Conservation (phyloP, 441 rosid species). For the Syzygium malaccense region DNA sequence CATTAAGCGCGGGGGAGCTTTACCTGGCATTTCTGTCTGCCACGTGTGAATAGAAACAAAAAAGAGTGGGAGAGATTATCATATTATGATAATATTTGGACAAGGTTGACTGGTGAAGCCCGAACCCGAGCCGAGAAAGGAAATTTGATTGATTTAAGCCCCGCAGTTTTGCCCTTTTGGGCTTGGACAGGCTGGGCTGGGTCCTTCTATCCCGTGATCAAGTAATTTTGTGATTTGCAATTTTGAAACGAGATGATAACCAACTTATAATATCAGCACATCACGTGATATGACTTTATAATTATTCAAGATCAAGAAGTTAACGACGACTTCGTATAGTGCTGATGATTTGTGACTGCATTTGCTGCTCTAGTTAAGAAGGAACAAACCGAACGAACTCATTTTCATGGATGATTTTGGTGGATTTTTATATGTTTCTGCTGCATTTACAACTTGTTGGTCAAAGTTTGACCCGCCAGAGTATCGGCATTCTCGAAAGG, state of each 20-base stretch:
- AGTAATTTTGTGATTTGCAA: background rate
- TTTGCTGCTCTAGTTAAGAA: background rate
- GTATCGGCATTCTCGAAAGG: background rate
- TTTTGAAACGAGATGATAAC: fast-evolving
- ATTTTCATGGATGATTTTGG: background rate
- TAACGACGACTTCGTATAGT: background rate
- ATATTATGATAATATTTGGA: background rate
- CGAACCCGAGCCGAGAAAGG: background rate
- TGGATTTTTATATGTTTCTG: background rate
- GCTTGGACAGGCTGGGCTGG: background rate
- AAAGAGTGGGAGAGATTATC: background rate
- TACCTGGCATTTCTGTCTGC: background rate
- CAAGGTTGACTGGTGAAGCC: background rate
- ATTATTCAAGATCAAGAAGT: background rate
- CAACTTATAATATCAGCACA: fast-evolving
- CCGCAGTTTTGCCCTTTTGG: background rate
- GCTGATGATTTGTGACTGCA: fast-evolving
- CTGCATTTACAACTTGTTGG: background rate
- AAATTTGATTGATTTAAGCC: background rate
- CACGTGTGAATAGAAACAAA: background rate
- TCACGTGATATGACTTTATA: fast-evolving
- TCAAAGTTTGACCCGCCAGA: background rate
- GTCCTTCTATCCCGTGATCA: background rate
- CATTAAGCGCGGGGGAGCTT: background rate
- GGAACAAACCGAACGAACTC: background rate